These are phyloP conservation scores for Aphanocladium album DNA, from an alignment of 2,329 filamentous ascomycete genomes.

Conservation along the genomic window DNA sequence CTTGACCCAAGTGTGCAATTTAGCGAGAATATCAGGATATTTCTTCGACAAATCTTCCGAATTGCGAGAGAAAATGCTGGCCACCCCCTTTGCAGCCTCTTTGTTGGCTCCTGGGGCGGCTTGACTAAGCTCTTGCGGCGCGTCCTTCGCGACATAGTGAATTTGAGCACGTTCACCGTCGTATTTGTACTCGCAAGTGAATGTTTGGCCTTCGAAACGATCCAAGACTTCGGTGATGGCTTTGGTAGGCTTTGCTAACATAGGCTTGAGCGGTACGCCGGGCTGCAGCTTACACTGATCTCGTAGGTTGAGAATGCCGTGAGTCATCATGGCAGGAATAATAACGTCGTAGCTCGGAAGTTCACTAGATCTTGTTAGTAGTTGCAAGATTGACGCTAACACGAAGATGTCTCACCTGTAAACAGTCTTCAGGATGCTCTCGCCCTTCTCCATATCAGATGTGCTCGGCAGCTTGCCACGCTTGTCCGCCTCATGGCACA, in stretches of 20 bases:
- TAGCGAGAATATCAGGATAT: constrained; percentile 90
- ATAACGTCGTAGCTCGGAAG: constrained; percentile 94
- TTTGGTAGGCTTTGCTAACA: constrained; percentile 98
- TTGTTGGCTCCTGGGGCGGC: constrained; percentile 55
- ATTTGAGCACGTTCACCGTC: constrained; percentile 98
- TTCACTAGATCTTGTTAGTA: constrained; percentile 56
- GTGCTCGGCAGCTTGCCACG: constrained; percentile 67
- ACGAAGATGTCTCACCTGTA: constrained; percentile 58
- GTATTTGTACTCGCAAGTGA: constrained; percentile 99
- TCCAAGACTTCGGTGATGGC: constrained; percentile 96
- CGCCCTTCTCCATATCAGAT: constrained; percentile 74
- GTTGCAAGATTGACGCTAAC: neutral
- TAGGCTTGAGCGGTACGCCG: constrained; percentile 92
- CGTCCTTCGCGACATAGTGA: constrained; percentile 85
- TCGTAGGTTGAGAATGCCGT: constrained; percentile 77
- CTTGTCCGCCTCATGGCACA: constrained; percentile 72
- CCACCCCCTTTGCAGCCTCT: constrained; percentile 66
- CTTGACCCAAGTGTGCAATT: constrained; percentile 86
- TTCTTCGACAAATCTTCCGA: constrained; percentile 97
- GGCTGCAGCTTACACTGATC: constrained; percentile 88
- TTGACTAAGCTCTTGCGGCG: constrained; percentile 62
- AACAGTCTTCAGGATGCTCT: constrained; percentile 81
- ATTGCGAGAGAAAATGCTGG: constrained; percentile 94
- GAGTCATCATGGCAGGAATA: constrained; percentile 79
- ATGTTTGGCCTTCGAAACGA: constrained; percentile 89